These are phyloP conservation scores for Penicillium atrosanguineum DNA, from an alignment of 495 filamentous ascomycete species.

Conservation along the genomic window DNA sequence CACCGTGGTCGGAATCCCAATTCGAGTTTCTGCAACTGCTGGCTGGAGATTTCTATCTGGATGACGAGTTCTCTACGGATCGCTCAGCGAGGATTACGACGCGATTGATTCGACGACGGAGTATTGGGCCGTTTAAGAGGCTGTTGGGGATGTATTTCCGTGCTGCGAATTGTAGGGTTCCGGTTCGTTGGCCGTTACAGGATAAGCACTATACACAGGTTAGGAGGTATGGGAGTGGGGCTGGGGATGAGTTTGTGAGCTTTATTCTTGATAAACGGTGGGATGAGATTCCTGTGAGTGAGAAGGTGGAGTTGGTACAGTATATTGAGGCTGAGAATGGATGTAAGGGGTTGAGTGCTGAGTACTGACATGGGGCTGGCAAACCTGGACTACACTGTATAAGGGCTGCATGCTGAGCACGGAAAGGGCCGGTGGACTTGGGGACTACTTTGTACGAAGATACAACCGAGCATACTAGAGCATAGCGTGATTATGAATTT, in stretches of 20 bases:
- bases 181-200: slow-evolving; percentile 31
- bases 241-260: slow-evolving; percentile 35
- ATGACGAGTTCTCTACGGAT: slow-evolving; percentile 20
- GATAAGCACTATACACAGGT: slow-evolving; percentile 26
- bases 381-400: too few species aligned
- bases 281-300: slow-evolving; percentile 24
- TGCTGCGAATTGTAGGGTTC: slow-evolving; percentile 29
- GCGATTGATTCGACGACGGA: slow-evolving; percentile 33
- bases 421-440: too few species aligned
- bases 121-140: slow-evolving; percentile 30
- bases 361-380: not conserved
- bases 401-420: too few species aligned
- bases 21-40: slow-evolving; percentile 42
- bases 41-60: slow-evolving; percentile 32
- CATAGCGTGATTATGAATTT: not conserved
- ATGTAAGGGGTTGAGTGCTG: not conserved
- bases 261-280: slow-evolving; percentile 33
- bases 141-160: slow-evolving; percentile 32
- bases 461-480: not conserved
- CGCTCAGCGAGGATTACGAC: slow-evolving; percentile 16
- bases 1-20: slow-evolving; percentile 44
- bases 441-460: not conserved
- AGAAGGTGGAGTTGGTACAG: slow-evolving; percentile 18
- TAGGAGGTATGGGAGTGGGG: slow-evolving; percentile 22
- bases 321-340: slow-evolving; percentile 13